Percentiles rank a stretch among this genome's conserved stretches.
phyloP scores from a whole-genome alignment of 1,139 yeast genomes.

The Hemisphaericaspora lyxosophila region DNA sequence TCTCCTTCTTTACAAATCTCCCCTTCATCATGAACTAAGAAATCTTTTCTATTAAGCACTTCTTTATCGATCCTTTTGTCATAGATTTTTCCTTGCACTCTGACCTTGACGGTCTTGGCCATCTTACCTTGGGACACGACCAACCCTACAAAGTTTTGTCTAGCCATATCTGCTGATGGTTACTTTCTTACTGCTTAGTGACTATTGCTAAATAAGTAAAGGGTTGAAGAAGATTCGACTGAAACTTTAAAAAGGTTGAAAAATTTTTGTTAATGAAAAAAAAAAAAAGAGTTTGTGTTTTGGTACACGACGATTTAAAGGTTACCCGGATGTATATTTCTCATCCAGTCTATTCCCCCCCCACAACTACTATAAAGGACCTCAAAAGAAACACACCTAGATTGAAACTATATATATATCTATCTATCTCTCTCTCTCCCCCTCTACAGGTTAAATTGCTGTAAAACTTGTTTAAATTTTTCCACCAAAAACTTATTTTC shows the following conservation, averaged over 20 bases:
- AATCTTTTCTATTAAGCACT: slow-evolving; percentile 75
- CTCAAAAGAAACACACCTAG: no score
- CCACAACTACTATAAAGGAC: no score
- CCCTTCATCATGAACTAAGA: slow-evolving; percentile 91
- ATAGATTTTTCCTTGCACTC: slow-evolving; percentile 72
- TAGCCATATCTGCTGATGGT: slow-evolving; percentile 63
- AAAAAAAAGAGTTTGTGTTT: no score
- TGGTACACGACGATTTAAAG: no score
- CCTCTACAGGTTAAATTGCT: neutral
- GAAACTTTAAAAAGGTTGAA: no score
- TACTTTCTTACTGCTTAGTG: neutral
- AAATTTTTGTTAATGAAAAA: no score
- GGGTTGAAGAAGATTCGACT: no score
- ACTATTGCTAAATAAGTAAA: no score
- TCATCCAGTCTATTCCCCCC: no score
- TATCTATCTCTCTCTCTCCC: no score
- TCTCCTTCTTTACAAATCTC: slow-evolving; percentile 93
- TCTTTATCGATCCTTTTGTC: slow-evolving; percentile 75
- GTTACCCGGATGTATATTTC: no score
- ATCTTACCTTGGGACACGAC: slow-evolving; percentile 95
- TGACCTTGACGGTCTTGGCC: slow-evolving; percentile 92
- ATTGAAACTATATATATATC: no score
- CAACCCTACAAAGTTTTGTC: slow-evolving; percentile 87
- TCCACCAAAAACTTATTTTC: slow-evolving; percentile 64
- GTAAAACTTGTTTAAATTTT: slow-evolving; percentile 36